Base-by-base conservation (phyloP, 768 basidiomycete genomes). In the Lactarius quietus region DNA sequence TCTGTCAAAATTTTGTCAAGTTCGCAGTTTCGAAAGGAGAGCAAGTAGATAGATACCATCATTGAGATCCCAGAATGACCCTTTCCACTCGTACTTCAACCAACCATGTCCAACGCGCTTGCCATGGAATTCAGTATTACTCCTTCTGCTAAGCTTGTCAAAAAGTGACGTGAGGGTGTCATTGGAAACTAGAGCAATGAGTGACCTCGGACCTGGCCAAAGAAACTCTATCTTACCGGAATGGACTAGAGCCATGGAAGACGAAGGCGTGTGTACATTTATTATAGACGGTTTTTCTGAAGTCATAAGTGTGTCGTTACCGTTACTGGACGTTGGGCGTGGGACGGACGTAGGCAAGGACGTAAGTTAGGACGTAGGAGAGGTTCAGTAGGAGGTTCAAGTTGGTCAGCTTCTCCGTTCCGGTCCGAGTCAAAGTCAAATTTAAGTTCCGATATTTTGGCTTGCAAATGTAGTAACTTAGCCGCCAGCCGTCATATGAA, bases 81-180 rank as follows among this genome's bases (percentile, higher is more conserved):
- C 84, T 68, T 86, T 86, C 79, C 85, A 95, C 67, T 90, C 84
- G 73, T 98, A 98, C 71, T 94, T 93, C 56, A 96, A 78, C 85
- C 92, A 93, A 39, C 90, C 89, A 18, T 89, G 80, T 35, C 85
- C 86, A 23, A 94, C 84, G 23, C 84, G 83, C 65, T 83, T 77
- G 20, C 84, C 84, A 61, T 80, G 77, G 71, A 86, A 87, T 26
- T 84, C 84, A 0, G 80, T 79, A 51, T 82, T 79, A 0, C 79
- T 71, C 75, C 93, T 94, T 66, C 84, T 79, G 70, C 82, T 90
- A 59, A 94, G 81, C 67, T 88, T 90, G 72, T 89, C 85, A 71
- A 80, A 88, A 9, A 94, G 80, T 31, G 81, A 80, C 28, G 80
- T 76, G 39, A 93, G 73, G 3, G 85, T 81, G 57, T 92, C 89